A percentile compares a stretch with the other conserved stretches of the same genome.
phyloP scores from a whole-genome alignment of 139 green algal genomes.

The Chlamydomonas eustigma region DNA sequence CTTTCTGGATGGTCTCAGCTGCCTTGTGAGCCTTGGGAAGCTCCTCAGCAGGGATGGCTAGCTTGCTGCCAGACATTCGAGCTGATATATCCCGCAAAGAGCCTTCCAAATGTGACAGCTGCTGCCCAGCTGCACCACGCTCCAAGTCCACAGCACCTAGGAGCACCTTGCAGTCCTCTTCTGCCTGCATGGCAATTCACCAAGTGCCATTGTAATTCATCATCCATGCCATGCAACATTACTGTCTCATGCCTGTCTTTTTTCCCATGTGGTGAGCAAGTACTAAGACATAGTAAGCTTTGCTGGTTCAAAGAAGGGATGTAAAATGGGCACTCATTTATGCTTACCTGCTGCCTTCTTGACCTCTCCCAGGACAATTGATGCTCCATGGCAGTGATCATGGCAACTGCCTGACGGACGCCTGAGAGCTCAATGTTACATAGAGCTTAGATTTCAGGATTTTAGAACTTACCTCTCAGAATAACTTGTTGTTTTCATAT shows the following conservation, averaged over 20 bases:
- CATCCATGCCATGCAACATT: neutral
- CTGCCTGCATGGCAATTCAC: constrained; percentile 16
- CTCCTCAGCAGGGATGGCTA: constrained; percentile 21
- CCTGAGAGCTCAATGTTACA: constrained; percentile 14
- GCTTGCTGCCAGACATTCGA: neutral
- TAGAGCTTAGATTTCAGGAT: neutral
- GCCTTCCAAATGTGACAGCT: constrained; percentile 6
- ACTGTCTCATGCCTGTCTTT: neutral
- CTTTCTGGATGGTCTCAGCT: constrained; percentile 33
- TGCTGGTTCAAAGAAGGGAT: neutral
- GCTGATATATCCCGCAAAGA: neutral
- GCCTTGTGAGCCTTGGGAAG: constrained; percentile 23
- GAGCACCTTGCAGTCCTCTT: constrained; percentile 45
- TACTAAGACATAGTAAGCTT: too few species aligned
- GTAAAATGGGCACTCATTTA: too few species aligned
- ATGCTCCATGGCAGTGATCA: constrained; percentile 42
- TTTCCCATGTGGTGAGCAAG: too few species aligned
- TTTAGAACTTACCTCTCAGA: neutral
- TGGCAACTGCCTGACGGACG: constrained; percentile 36
- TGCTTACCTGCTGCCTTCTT: constrained; percentile 30
- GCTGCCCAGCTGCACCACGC: constrained; percentile 2
- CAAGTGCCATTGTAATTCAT: neutral
- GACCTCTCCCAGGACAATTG: constrained; percentile 40
- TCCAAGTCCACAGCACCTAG: constrained; percentile 23
- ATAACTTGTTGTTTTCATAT: neutral